phyloP scores from a whole-genome alignment of 2,329 filamentous ascomycete species.

The Eutypa lata region DNA sequence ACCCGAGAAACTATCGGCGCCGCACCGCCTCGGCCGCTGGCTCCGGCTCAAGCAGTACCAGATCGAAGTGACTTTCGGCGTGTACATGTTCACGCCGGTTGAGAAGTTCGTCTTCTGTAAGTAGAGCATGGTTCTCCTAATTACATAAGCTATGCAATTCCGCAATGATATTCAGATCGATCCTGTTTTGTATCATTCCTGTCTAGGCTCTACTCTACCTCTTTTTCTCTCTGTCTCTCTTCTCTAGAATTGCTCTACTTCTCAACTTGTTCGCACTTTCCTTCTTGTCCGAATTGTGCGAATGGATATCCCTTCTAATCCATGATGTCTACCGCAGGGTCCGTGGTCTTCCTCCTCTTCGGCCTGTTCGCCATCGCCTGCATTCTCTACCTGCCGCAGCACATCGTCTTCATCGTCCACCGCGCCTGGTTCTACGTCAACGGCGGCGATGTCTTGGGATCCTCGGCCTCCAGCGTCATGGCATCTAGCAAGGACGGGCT shows the following conservation, averaged over 20 bases:
- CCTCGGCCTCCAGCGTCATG: conserved; percentile 27
- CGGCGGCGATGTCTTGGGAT: conserved; percentile 58
- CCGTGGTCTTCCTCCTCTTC: conserved; percentile 84
- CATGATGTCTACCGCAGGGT: no score
- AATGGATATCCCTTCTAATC: no score
- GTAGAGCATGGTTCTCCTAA: conserved; percentile 34
- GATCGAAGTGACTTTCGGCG: conserved; percentile 92
- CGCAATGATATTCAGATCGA: no score
- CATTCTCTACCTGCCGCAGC: conserved; percentile 89
- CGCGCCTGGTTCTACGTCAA: conserved; percentile 94
- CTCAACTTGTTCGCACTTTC: no score
- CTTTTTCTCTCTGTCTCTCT: conserved; percentile 1
- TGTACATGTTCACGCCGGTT: conserved; percentile 95
- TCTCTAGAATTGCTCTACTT: no score
- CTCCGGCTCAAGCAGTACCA: conserved; percentile 95
- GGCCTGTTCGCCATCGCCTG: conserved; percentile 83
- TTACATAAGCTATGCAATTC: no score
- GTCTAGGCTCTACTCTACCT: no score
- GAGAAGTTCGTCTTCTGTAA: conserved; percentile 98
- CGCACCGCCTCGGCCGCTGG: conserved; percentile 70
- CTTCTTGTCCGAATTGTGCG: no score
- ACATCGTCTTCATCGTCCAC: conserved; percentile 76
- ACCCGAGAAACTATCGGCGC: conserved; percentile 28
- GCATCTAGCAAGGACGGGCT: conserved; percentile 42
- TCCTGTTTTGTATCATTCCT: no score